Evolutionary conservation across 371 early-diverging fungal species (phyloP), one percentile per base, ranked within the genome.

Genomic region (Amoeboradix gromovi): DNA sequence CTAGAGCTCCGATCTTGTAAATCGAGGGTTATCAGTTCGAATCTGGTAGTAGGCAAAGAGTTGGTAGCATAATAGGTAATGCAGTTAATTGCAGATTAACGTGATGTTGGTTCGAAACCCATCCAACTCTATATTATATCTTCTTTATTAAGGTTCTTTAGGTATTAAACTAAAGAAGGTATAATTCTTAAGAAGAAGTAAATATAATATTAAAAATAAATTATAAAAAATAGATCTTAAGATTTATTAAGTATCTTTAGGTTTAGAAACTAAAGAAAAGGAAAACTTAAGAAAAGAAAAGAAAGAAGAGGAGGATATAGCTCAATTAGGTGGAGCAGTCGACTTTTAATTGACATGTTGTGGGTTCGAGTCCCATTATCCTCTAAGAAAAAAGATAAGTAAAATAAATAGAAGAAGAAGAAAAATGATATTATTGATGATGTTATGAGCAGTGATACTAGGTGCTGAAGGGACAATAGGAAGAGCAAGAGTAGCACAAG

Each of bases 211-310:
- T n/a, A n/a, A n/a, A n/a, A n/a, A n/a, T n/a, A n/a, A n/a, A n/a
- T n/a, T n/a, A n/a, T n/a, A n/a, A n/a, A n/a, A n/a, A n/a, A n/a
- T n/a, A n/a, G n/a, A n/a, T n/a, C n/a, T n/a, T n/a, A n/a, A n/a
- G n/a, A n/a, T 72, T 32, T 66, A 66, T 74, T 67, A 48, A 68
- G 67, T 31, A 70, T 1, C n/a, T 32, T 65, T 28, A 68, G 12
- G 69, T 31, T 65, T 66, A n/a, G 28, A 73, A 65, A 71, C 67
- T 30, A 30, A 69, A 73, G 32, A 66, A 27, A 67, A 68, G 69
- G 67, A 68, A 67, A 66, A 70, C 68, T 67, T 69, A 76, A 71
- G 70, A 74, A 77, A 66, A 72, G 69, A 68, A n/a, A 12, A 48
- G 5, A 48, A 48, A 48, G 48, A 48, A 22, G 22, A 48, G 22